These are phyloP conservation scores for Cladophialophora psammophila DNA, from an alignment of 2,329 filamentous ascomycete genomes.

Conservation along the genomic window DNA sequence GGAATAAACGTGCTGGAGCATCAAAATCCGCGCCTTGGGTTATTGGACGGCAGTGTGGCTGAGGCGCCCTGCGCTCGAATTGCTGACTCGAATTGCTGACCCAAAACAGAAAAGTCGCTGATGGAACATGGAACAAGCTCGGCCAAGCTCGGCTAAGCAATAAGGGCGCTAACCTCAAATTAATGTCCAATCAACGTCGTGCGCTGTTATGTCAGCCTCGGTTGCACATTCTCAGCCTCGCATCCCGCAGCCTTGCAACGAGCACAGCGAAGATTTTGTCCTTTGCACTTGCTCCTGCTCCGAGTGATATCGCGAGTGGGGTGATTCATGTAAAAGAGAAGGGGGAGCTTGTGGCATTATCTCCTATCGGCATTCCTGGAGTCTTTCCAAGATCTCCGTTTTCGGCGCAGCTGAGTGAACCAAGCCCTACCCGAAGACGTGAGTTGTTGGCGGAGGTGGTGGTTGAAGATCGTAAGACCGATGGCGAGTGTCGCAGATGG, in stretches of 20 bases:
- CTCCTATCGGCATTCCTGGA: no score
- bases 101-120: slow-evolving; percentile 2
- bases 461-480: no score
- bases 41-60: neutral
- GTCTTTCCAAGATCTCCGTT: no score
- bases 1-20: neutral
- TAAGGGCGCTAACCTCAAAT: neutral
- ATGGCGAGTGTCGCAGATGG: no score
- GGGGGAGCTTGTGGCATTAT: no score
- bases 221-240: neutral
- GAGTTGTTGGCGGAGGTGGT: no score
- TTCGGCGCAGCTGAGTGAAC: no score
- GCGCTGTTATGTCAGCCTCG: neutral
- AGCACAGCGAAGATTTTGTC: no score
- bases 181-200: neutral
- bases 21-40: neutral
- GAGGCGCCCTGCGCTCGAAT: neutral
- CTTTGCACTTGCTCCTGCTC: no score
- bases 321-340: no score
- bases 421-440: no score
- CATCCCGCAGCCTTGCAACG: neutral
- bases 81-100: slow-evolving; percentile 13
- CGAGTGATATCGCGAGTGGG: no score
- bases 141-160: slow-evolving; percentile 14
- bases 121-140: neutral